Base-by-base conservation (phyloP, 441 rosid species). In the Eruca vesicaria region DNA sequence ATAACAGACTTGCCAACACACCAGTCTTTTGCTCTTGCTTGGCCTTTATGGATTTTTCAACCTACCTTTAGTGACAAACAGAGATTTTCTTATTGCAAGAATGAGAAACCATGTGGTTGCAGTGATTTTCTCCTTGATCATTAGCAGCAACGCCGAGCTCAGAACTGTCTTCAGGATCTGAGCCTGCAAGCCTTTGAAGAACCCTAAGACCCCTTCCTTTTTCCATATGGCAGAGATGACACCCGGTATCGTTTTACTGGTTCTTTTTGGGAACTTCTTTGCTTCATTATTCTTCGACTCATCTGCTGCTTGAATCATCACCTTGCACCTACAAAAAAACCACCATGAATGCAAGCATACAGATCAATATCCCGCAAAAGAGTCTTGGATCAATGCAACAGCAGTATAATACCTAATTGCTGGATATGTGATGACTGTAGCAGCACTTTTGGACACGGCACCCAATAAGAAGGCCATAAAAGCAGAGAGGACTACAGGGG, bases 111-210 rank as follows among this genome's bases (percentile, higher is more conserved):
- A 90, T 31, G 97, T 82, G 61, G 90, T 83, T 76, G 83, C 92
- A 28, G 96, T 80, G 63, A 90, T 88, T 78, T 92, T 92, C 88
- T 94, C 97, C 81, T 94, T 94, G 33, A 92, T 86, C 99, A 90
- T 94, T 69, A 92, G 80, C 52, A 85, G 89, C 87, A 94, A 84
- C 21, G 97, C 97, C 0, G 96, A 85, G 83, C 96, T 90, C 48
- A 94, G 78, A 31, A 94, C 89, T 9, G 98, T 94, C 86, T 94
- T 94, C 69, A 94, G 72, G 80, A 86, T 86, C 84, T 94, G 98
- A 29, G 97, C 97, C 55, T 79, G 82, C 73, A 94, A 77, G 72
- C 98, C 97, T 81, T 94, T 94, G 77, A 86, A 90, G 84, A 94
- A 94, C 28, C 97, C 99, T 29, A 81, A 62, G 62, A 82, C 58